Evolutionary conservation across 495 filamentous ascomycete species (phyloP), one percentile per base, ranked within the genome.

Genomic region (Parathielavia appendiculata): DNA sequence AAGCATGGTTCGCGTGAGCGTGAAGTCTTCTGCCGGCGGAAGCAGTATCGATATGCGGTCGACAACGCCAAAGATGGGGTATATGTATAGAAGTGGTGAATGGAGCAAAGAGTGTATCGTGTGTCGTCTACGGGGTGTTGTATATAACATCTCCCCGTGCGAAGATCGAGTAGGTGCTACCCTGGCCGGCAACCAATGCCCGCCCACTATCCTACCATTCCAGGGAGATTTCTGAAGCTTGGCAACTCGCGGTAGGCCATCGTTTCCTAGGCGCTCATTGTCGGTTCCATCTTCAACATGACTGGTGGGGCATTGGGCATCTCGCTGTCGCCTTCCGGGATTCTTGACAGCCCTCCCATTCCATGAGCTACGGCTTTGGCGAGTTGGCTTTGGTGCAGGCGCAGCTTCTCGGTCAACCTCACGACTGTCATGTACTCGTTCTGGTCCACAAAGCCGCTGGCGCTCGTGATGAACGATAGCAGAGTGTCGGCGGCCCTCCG

Each of bases 371-470:
- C 64, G 16, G 88, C 70, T 19, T 79, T 75, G 13, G 77, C 72
- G 36, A 79, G 75, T 61, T 86, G 83, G 44, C 60, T 71, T 47
- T 82, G 80, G 19, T 83, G 82, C 23, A 93, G 70, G 60, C 86
- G 85, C n/a, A 97, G 79, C 67, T 91, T 91, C 71, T 95, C 87
- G 69, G 92, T 92, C 63, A 97, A 73, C 63, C 90, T 92, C 9
- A 88, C 81, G 51, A 98, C 87, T 35, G 85, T 84, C 51, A 91
- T 61, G 69, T 88, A 95, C 60, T 97, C 93, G 68, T 91, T 84
- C 34, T 90, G 86, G 65, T 92, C 87, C 43, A 89, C 79, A 20
- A 86, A 81, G 0, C 85, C 81, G 1, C 81, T 83, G 1, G 81
- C 84, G 46, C 86, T 82, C 61, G 88, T 80, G 71, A 97, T 88